Conservation (phyloP, 768 basidiomycete species). For the Boletus insuetus region DNA sequence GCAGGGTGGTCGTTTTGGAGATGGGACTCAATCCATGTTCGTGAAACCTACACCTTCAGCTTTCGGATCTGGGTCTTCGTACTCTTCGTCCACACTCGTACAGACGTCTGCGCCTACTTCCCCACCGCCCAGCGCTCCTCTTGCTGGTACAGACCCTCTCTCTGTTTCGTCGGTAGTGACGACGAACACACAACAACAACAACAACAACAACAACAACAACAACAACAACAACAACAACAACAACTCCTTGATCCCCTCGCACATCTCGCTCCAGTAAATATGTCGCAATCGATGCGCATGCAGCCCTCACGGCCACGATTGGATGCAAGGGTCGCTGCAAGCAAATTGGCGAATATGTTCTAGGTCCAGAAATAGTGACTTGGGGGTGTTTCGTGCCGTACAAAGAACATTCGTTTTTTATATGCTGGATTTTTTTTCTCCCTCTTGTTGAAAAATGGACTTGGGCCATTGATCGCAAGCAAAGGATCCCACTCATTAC, state of each 20-base stretch:
- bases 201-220: constrained; percentile 31
- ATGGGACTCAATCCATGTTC: constrained; percentile 83
- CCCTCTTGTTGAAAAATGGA: constrained; percentile 5
- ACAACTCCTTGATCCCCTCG: constrained; percentile 58
- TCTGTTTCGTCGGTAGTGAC: constrained; percentile 4
- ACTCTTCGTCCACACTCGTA: constrained; percentile 29
- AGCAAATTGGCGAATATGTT: constrained; percentile 92
- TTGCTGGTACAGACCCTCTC: constrained; percentile 17
- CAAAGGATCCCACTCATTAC: neutral
- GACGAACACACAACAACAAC: constrained; percentile 27
- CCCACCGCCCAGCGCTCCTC: constrained; percentile 13
- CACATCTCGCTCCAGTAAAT: constrained; percentile 53
- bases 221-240: constrained; percentile 29
- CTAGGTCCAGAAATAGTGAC: constrained; percentile 32
- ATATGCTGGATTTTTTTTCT: constrained; percentile 21
- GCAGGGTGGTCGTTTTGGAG: constrained; percentile 62
- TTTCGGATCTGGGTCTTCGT: constrained; percentile 37
- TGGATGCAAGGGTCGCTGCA: constrained; percentile 85
- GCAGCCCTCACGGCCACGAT: constrained; percentile 64
- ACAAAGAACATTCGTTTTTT: constrained; percentile 4
- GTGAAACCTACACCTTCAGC: constrained; percentile 47
- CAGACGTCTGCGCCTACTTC: constrained; percentile 8
- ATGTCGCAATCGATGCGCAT: constrained; percentile 76
- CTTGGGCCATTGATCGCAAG: constrained; percentile 1
- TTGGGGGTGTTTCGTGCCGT: constrained; percentile 4